Evolutionary conservation across 1,284 basidiomycete genomes (phyloP).

Genomic region (Bondarzewia mesenterica): DNA sequence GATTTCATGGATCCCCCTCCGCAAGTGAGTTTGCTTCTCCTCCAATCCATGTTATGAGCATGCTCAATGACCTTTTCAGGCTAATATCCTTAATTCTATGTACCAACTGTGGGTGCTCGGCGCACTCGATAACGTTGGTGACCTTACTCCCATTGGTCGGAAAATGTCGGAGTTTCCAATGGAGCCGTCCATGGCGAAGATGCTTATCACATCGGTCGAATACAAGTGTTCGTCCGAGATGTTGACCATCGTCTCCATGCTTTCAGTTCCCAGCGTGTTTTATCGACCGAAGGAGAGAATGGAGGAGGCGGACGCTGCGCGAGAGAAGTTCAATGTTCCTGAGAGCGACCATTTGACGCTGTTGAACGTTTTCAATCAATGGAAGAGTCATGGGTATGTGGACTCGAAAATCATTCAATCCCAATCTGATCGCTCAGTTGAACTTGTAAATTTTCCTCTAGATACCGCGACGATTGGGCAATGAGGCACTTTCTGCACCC

Average conservation of each 20-base stretch:
- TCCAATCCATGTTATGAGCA: slow-evolving; percentile 20
- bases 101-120: slow-evolving; percentile 99
- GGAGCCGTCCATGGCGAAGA: slow-evolving; percentile 97
- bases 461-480: slow-evolving; percentile 89
- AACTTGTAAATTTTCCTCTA: slow-evolving; percentile 21
- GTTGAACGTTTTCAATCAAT: slow-evolving; percentile 95
- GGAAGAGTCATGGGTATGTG: slow-evolving; percentile 87
- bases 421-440: slow-evolving; percentile 2
- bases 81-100: slow-evolving; percentile 96
- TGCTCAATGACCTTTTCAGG: slow-evolving; percentile 35
- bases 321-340: slow-evolving; percentile 98
- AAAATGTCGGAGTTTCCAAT: slow-evolving; percentile 99
- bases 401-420: background rate
- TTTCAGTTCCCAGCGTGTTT: slow-evolving; percentile 95
- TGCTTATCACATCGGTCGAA: slow-evolving; percentile 93
- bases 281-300: slow-evolving; percentile 92
- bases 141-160: slow-evolving; percentile 84
- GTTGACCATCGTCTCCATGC: slow-evolving; percentile 98
- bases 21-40: slow-evolving; percentile 51
- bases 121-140: slow-evolving; percentile 95
- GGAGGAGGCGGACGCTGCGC: slow-evolving; percentile 93
- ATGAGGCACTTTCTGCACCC: slow-evolving; percentile 95
- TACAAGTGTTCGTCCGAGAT: slow-evolving; percentile 93
- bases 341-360: slow-evolving; percentile 97
- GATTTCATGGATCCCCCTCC: slow-evolving; percentile 99